Percentiles rank a stretch among this genome's conserved stretches.
phyloP scores from a whole-genome alignment of 2,329 filamentous ascomycete genomes.

The Trichoderma aggressivum region DNA sequence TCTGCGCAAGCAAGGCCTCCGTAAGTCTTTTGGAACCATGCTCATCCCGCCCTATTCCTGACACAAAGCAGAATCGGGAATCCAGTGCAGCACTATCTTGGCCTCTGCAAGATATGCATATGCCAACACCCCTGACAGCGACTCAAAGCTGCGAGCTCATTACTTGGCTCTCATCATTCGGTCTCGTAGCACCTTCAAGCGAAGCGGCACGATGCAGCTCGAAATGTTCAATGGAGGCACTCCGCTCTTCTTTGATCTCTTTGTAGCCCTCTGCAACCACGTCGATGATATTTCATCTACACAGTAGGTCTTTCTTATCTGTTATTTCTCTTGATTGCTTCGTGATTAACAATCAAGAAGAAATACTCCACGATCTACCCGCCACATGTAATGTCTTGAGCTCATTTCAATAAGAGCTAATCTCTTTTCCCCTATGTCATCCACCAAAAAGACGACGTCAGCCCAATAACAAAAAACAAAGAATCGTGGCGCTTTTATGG shows the following conservation, averaged over 20 bases:
- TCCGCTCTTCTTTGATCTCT: slow-evolving; percentile 86
- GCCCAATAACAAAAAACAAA: neutral
- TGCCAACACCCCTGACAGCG: slow-evolving; percentile 79
- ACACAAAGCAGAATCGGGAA: slow-evolving; percentile 59
- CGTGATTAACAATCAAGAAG: slow-evolving; percentile 22
- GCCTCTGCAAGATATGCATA: slow-evolving; percentile 88
- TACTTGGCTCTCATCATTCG: slow-evolving; percentile 92
- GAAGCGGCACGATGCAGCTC: slow-evolving; percentile 90
- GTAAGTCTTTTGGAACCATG: slow-evolving; percentile 40
- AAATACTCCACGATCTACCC: slow-evolving; percentile 47
- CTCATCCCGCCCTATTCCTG: neutral
- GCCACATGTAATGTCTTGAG: slow-evolving; percentile 32
- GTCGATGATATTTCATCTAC: slow-evolving; percentile 65
- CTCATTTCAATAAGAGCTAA: neutral
- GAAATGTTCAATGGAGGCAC: slow-evolving; percentile 87
- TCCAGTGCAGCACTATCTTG: slow-evolving; percentile 81
- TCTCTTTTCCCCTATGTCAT: slow-evolving; percentile 22
- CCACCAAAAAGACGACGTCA: neutral
- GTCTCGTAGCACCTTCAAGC: slow-evolving; percentile 82
- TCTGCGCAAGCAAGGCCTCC: slow-evolving; percentile 84
- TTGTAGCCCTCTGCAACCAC: slow-evolving; percentile 89
- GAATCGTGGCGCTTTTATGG: slow-evolving; percentile 8
- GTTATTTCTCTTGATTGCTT: neutral
- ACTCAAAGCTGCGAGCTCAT: slow-evolving; percentile 87
- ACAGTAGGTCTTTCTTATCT: slow-evolving; percentile 43